Evolutionary conservation across 495 filamentous ascomycete genomes (phyloP).

Genomic region (Penicillium turbatum): DNA sequence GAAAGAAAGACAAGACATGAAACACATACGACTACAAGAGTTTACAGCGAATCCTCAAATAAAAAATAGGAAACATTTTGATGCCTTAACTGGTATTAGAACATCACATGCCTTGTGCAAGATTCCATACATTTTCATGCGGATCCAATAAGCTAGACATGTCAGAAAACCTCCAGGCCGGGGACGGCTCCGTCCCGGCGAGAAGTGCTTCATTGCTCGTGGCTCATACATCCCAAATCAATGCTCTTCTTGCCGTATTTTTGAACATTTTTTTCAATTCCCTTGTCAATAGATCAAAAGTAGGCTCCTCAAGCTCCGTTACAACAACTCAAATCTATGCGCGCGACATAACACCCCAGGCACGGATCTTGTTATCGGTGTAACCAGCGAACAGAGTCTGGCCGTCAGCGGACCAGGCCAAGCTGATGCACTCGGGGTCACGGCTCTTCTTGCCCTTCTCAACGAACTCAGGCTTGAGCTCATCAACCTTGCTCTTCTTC

Average conservation of each 20-base stretch:
- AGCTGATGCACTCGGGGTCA: slow-evolving; percentile 94
- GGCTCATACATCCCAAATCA: slow-evolving; percentile 50
- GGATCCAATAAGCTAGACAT: slow-evolving; percentile 41
- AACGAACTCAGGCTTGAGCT: slow-evolving; percentile 98
- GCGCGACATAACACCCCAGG: slow-evolving; percentile 92
- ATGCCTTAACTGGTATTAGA: slow-evolving; percentile 44
- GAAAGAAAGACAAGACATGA: neutral
- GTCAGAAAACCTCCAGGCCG: slow-evolving; percentile 32
- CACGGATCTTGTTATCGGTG: slow-evolving; percentile 99
- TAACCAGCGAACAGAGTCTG: slow-evolving; percentile 99
- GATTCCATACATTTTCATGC: slow-evolving; percentile 37
- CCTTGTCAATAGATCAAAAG: slow-evolving; percentile 33
- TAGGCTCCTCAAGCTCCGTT: slow-evolving; percentile 26
- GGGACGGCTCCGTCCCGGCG: slow-evolving; percentile 15
- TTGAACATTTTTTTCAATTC: slow-evolving; percentile 36
- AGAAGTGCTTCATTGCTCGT: slow-evolving; percentile 46
- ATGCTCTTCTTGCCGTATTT: slow-evolving; percentile 38
- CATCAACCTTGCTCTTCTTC: slow-evolving; percentile 99
- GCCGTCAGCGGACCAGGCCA: slow-evolving; percentile 97
- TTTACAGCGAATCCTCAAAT: slow-evolving; percentile 2
- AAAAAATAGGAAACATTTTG: slow-evolving; percentile 37
- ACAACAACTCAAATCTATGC: slow-evolving; percentile 39
- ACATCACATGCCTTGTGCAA: slow-evolving; percentile 38
- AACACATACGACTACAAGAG: neutral
- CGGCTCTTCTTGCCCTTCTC: slow-evolving; percentile 97